These are phyloP conservation scores for Trichosporon sp. DNA, from an alignment of 1,284 basidiomycete species.

Conservation along the genomic window DNA sequence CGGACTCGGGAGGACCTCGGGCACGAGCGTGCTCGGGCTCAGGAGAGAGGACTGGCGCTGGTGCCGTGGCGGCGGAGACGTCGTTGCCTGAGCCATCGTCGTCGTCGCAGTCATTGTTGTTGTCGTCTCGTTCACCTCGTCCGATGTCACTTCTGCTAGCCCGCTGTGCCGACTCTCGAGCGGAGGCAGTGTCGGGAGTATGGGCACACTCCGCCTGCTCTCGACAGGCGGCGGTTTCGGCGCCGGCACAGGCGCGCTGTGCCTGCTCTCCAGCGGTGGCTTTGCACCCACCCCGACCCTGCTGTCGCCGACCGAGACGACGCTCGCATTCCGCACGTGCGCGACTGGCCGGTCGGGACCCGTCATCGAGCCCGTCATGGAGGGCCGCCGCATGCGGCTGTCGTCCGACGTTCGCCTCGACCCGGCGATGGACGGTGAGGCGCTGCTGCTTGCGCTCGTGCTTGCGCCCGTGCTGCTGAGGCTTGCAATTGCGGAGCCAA, in stretches of 20 bases:
- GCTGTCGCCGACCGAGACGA: neutral
- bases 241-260: neutral
- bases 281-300: neutral
- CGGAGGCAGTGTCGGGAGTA: neutral
- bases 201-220: neutral
- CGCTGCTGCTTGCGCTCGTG: too few relatives aligned
- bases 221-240: neutral
- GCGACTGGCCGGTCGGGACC: neutral
- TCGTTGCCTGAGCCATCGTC: too few relatives aligned
- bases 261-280: neutral
- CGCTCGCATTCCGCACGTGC: neutral
- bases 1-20: neutral
- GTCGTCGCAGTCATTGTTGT: too few relatives aligned
- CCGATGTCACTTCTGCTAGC: slow-evolving; percentile 11
- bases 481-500: neutral
- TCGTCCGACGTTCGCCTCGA: neutral
- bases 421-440: too few relatives aligned
- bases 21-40: slow-evolving; percentile 9
- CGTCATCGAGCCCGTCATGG: neutral
- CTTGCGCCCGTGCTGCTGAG: too few relatives aligned
- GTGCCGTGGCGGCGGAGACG: neutral
- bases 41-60: slow-evolving; percentile 10
- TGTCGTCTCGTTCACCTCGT: slow-evolving; percentile 15
- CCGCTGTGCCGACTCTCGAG: neutral
- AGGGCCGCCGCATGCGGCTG: neutral